phyloP scores from a whole-genome alignment of 2,329 filamentous ascomycete species.

The Penicillium crustosum region DNA sequence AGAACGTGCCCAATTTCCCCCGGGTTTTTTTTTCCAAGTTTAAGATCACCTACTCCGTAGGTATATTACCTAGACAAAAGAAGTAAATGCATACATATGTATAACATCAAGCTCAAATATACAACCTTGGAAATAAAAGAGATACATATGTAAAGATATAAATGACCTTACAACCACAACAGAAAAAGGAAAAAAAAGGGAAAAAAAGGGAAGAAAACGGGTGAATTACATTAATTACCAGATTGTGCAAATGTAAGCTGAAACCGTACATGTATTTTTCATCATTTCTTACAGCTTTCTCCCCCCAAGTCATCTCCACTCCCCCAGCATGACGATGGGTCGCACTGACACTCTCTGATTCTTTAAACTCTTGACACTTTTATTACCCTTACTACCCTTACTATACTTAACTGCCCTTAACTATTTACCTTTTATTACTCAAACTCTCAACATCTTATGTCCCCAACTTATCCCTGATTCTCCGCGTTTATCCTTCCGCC shows the following conservation, averaged over 20 bases:
- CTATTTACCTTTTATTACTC: background rate
- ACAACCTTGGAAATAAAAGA: background rate
- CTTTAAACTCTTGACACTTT: constrained; percentile 3
- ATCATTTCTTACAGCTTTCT: constrained; percentile 21
- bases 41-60: too few relatives aligned
- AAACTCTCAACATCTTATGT: background rate
- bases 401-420: background rate
- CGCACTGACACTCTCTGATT: constrained; percentile 17
- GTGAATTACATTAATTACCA: constrained; percentile 14
- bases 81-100: background rate
- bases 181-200: background rate
- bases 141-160: background rate
- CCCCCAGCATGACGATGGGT: constrained; percentile 33
- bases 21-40: background rate
- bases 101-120: background rate
- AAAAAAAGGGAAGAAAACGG: background rate
- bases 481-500: background rate
- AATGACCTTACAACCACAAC: background rate
- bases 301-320: constrained; percentile 30
- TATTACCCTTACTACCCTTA: background rate
- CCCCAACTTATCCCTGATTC: background rate
- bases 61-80: background rate
- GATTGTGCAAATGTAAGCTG: constrained; percentile 15
- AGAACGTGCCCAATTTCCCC: background rate
- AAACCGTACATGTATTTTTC: constrained; percentile 19